Evolutionary conservation across 352 stramenopile genomes (phyloP), one percentile per base, ranked within the genome.

Genomic region (Phytophthora fragariae): DNA sequence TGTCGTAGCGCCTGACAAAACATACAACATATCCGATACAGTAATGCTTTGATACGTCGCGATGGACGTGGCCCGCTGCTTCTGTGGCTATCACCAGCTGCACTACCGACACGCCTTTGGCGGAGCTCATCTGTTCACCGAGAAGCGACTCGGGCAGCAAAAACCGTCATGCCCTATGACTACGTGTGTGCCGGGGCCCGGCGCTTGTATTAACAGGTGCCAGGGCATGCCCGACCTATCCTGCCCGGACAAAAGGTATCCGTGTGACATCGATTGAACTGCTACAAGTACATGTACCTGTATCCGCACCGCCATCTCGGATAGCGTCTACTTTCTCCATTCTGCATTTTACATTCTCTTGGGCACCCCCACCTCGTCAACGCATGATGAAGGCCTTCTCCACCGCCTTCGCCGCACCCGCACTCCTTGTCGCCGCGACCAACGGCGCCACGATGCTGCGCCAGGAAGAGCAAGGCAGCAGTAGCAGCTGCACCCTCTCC

Each of bases 171-270:
- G 41, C 41, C 8, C 35, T n/a, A 9, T 10, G 41, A 49, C 5
- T 49, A 49, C 5, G 41, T 14, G 41, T 49, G 41, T 49, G 41
- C 41, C 41, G 14, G 41, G 41, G 41, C 41, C 35, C 41, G 41
- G 41, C 41, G 41, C 41, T 49, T 49, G 14, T 49, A 49, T 49
- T 49, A 49, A 49, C 41, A 49, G 41, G 41, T 49, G 41, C 41
- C 41, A 21, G 41, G 17, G 0, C 41, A 49, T 49, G 41, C 41
- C 41, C 41, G 15, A 49, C 41, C 41, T 49, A 49, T 49, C 41
- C 41, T 19, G 1, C 35, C 35, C 11, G 35, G 41, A 7, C 14
- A 50, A 49, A 49, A 49, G 41, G 41, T 49, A 49, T 49, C 41
- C 41, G 41, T 49, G 41, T 49, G 41, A 49, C 41, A 49, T 49